Conservation (phyloP, 768 basidiomycete genomes). For the Amyloporia xantha region DNA sequence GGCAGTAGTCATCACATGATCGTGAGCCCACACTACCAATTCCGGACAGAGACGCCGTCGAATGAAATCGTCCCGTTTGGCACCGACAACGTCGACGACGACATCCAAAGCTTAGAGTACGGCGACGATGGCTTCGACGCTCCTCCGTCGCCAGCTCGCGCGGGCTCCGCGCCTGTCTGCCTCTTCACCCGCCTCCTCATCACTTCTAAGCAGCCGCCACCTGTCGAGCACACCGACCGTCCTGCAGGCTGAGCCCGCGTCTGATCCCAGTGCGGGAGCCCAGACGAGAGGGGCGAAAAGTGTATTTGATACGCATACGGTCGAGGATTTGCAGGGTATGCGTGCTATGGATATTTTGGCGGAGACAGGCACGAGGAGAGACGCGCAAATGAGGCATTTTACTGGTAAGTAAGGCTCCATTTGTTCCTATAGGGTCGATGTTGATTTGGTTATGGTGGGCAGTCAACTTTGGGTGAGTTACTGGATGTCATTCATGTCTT, state of each 20-base stretch:
- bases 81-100: slow-evolving; percentile 23
- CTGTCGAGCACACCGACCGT: slow-evolving; percentile 34
- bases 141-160: slow-evolving; percentile 55
- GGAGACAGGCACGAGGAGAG: slow-evolving; percentile 64
- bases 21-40: slow-evolving; percentile 16
- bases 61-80: slow-evolving; percentile 26
- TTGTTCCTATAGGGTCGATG: not conserved
- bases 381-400: slow-evolving; percentile 86
- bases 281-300: slow-evolving; percentile 34
- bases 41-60: slow-evolving; percentile 12
- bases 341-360: slow-evolving; percentile 72
- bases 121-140: slow-evolving; percentile 54
- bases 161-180: slow-evolving; percentile 32
- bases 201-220: slow-evolving; percentile 24
- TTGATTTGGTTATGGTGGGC: slow-evolving; percentile 3
- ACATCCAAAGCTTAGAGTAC: slow-evolving; percentile 20
- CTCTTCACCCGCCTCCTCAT: slow-evolving; percentile 21
- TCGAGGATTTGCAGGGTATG: slow-evolving; percentile 82
- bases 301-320: slow-evolving; percentile 61
- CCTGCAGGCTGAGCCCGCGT: slow-evolving; percentile 20
- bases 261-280: slow-evolving; percentile 18
- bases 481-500: not conserved
- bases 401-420: slow-evolving; percentile 52
- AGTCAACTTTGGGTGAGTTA: slow-evolving; percentile 95
- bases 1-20: too few species aligned